These are phyloP conservation scores for Globisporangium perplexum DNA, from an alignment of 352 stramenopile species.

Conservation along the genomic window DNA sequence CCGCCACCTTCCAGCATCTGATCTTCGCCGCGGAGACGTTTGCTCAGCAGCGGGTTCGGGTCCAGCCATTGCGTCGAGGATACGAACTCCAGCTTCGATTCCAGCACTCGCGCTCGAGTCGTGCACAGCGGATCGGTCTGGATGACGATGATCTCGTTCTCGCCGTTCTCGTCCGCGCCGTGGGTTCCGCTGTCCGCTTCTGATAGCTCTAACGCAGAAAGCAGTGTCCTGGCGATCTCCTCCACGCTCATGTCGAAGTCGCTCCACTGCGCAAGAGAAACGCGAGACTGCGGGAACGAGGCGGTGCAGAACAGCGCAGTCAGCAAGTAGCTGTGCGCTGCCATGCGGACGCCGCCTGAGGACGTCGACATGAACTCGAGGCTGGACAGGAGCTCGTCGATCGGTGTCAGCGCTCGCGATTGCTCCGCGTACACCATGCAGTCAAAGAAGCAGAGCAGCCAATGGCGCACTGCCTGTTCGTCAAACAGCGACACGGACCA, in stretches of 20 bases:
- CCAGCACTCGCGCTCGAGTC: neutral
- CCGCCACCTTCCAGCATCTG: neutral
- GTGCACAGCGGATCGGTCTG: constrained; percentile 1
- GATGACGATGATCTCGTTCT: constrained; percentile 8
- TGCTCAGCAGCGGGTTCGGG: neutral
- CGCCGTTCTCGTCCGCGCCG: neutral
- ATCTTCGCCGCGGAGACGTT: neutral
- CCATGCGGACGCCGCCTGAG: neutral
- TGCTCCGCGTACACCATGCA: constrained; percentile 16
- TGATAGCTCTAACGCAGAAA: constrained; percentile 1
- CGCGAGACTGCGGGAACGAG: constrained; percentile 18
- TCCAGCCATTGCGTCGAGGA: neutral
- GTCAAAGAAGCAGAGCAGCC: constrained; percentile 18
- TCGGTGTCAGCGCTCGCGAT: constrained; percentile 22
- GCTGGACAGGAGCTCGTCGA: constrained; percentile 17
- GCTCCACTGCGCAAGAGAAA: constrained; percentile 8
- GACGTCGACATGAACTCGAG: constrained; percentile 6
- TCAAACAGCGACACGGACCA: constrained; percentile 16
- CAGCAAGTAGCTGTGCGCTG: constrained; percentile 29
- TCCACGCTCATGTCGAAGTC: constrained; percentile 5
- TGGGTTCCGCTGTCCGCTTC: neutral
- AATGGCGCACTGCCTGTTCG: constrained; percentile 10
- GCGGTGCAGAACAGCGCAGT: constrained; percentile 33
- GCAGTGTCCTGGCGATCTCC: constrained; percentile 4
- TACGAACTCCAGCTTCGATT: constrained; percentile 1